Conservation (phyloP, 371 early-diverging fungal species). For the Funneliformis caledonium region DNA sequence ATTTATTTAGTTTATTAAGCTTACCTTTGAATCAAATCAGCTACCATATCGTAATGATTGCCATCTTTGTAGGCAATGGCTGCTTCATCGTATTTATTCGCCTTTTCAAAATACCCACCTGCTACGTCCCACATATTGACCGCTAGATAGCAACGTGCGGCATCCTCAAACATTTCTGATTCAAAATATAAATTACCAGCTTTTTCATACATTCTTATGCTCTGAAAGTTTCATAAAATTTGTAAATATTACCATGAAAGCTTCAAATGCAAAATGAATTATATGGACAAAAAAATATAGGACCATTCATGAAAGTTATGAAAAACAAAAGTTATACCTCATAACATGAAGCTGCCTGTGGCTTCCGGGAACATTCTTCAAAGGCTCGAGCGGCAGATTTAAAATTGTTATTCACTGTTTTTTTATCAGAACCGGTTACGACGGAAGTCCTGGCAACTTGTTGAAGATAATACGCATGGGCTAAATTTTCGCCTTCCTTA, state of each 20-base stretch:
- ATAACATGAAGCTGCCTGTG: not conserved
- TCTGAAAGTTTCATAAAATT: not conserved
- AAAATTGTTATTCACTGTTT: not conserved
- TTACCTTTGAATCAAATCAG: constrained; percentile 26
- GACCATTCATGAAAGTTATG: not conserved
- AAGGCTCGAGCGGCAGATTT: constrained; percentile 22
- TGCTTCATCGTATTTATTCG: constrained; percentile 4
- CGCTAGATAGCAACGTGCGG: not conserved
- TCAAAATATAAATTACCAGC: not conserved
- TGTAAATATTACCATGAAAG: not conserved
- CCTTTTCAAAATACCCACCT: constrained; percentile 6
- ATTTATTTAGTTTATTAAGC: not conserved
- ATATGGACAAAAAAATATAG: not conserved
- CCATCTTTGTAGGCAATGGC: constrained; percentile 4
- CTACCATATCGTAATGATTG: not conserved
- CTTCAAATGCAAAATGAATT: not conserved
- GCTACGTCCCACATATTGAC: not conserved
- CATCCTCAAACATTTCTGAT: constrained; percentile 12
- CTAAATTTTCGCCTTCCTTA: not conserved
- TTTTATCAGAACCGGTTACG: constrained; percentile 12
- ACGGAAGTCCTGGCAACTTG: constrained; percentile 18
- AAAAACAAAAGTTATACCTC: constrained; percentile 6
- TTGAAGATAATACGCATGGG: constrained; percentile 22
- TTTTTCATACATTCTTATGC: constrained; percentile 16
- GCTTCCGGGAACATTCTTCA: not conserved